A percentile compares a stretch with the other conserved stretches of the same genome.
Evolutionary conservation across 1,284 basidiomycete genomes (phyloP).

Genomic region (Trametes hirsuta): DNA sequence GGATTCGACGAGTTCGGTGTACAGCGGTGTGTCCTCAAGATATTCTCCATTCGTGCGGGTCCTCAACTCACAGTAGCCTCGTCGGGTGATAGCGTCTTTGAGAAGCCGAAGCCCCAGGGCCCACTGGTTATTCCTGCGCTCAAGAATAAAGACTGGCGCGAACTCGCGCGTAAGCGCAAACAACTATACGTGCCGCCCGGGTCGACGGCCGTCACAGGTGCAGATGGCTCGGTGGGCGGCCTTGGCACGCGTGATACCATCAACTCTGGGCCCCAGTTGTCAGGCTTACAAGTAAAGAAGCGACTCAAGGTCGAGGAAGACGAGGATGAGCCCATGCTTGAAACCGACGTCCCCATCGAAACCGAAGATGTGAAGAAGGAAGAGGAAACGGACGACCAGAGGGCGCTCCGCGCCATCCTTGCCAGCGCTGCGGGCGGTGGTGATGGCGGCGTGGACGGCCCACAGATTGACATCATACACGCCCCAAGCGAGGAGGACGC

Average conservation of each 20-base stretch:
- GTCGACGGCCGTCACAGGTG: slow-evolving; percentile 60
- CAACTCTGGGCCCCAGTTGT: slow-evolving; percentile 67
- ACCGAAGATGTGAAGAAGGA: slow-evolving; percentile 37
- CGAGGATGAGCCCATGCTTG: slow-evolving; percentile 21
- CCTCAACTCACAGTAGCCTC: slow-evolving; percentile 68
- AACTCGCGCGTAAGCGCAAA: slow-evolving; percentile 65
- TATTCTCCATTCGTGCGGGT: slow-evolving; percentile 27
- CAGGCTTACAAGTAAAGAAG: slow-evolving; percentile 61
- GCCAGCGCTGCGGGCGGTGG: slow-evolving; percentile 46
- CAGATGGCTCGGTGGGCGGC: slow-evolving; percentile 80
- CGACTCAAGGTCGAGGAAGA: slow-evolving; percentile 41
- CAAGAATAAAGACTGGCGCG: slow-evolving; percentile 88
- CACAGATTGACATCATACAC: slow-evolving; percentile 55
- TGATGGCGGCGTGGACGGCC: slow-evolving; percentile 39
- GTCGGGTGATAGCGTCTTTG: slow-evolving; percentile 42
- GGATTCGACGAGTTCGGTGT: slow-evolving; percentile 72
- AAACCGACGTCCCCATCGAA: slow-evolving; percentile 31
- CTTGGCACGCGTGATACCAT: slow-evolving; percentile 72
- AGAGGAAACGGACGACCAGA: slow-evolving; percentile 70
- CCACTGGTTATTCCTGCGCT: slow-evolving; percentile 84
- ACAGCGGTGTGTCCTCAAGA: slow-evolving; percentile 68
- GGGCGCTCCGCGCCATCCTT: slow-evolving; percentile 74
- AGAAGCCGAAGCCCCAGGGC: slow-evolving; percentile 52
- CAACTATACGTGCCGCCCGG: slow-evolving; percentile 70
- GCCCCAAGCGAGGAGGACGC: slow-evolving; percentile 77